phyloP scores from a whole-genome alignment of 2,329 filamentous ascomycete genomes.

The Diaporthe caulivora region DNA sequence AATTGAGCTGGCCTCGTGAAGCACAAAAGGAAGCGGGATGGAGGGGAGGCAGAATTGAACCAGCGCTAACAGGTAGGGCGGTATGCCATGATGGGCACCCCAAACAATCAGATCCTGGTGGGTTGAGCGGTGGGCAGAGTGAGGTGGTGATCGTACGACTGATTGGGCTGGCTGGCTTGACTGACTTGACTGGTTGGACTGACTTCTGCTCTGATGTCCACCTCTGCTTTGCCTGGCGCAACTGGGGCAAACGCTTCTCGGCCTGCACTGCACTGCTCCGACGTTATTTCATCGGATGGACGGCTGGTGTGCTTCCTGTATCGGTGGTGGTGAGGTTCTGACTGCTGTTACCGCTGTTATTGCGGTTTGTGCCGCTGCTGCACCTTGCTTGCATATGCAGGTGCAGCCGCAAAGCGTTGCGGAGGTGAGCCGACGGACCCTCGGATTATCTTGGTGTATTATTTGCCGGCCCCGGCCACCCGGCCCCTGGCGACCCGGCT shows the following conservation, averaged over 20 bases:
- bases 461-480: constrained; percentile 12
- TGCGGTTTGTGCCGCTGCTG: neutral
- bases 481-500: neutral
- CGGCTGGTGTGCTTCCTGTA: neutral
- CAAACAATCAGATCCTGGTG: constrained; percentile 6
- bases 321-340: neutral
- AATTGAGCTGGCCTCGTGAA: constrained; percentile 7
- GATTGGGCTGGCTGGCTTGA: neutral
- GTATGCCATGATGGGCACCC: neutral
- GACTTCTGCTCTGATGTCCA: neutral
- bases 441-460: constrained; percentile 11
- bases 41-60: neutral
- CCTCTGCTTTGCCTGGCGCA: neutral
- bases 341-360: neutral
- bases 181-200: neutral
- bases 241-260: neutral
- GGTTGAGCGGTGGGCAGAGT: constrained; percentile 8
- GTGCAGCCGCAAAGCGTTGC: neutral
- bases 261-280: neutral
- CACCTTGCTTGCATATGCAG: neutral
- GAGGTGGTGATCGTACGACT: constrained; percentile 25
- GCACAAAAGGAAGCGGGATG: neutral
- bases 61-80: neutral
- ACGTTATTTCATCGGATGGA: neutral
- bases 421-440: constrained; percentile 14